Evolutionary conservation across 1,284 basidiomycete species (phyloP).

Genomic region (Calocybe gambosa): DNA sequence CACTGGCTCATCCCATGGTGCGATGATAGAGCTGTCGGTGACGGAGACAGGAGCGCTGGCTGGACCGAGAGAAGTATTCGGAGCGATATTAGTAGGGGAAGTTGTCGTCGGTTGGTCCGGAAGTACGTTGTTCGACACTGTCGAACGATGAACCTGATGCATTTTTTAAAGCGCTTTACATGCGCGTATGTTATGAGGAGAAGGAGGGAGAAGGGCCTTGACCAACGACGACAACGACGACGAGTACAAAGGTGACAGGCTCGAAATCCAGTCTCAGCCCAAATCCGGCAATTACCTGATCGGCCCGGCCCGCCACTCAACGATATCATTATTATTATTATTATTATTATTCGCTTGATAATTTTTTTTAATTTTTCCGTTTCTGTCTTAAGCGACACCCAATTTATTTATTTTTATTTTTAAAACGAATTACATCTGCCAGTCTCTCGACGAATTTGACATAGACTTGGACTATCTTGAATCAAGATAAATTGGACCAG

Average conservation of each 20-base stretch:
- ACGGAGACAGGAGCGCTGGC: slow-evolving; percentile 13
- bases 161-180: slow-evolving; percentile 7
- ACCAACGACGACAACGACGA: slow-evolving; percentile 8
- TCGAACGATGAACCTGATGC: slow-evolving; percentile 11
- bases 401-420: neutral
- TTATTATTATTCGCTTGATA: neutral
- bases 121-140: slow-evolving; percentile 4
- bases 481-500: too few relatives aligned
- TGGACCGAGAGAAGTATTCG: slow-evolving; percentile 1
- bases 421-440: neutral
- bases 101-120: slow-evolving; percentile 6
- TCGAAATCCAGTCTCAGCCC: neutral
- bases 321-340: too few relatives aligned
- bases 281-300: slow-evolving; percentile 1
- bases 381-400: neutral
- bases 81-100: slow-evolving; percentile 5
- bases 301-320: slow-evolving; percentile 1
- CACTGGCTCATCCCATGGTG: slow-evolving; percentile 30
- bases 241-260: slow-evolving; percentile 5
- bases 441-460: neutral
- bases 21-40: slow-evolving; percentile 24
- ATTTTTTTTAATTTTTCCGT: slow-evolving; percentile 6
- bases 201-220: neutral
- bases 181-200: slow-evolving; percentile 5
- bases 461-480: neutral